Evolutionary conservation across 169 alveolate species (phyloP).

Genomic region (Plasmodium billcollinsi): DNA sequence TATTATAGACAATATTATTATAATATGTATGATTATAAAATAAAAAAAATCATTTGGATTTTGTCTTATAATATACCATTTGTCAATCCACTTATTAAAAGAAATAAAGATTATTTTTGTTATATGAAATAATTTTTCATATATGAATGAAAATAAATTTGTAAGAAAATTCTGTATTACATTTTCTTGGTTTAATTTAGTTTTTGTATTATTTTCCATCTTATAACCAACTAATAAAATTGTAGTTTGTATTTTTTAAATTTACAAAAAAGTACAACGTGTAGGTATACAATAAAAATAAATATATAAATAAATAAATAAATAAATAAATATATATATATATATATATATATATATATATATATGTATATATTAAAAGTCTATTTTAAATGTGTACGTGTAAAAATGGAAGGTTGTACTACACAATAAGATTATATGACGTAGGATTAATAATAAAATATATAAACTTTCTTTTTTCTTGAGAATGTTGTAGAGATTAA

Average conservation of each 20-base stretch:
- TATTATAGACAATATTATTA: constrained; percentile 8
- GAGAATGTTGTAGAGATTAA: background rate
- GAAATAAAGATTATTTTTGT: background rate
- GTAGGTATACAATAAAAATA: too few relatives aligned
- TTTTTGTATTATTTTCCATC: constrained; percentile 18
- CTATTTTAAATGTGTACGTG: too few relatives aligned
- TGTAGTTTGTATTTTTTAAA: too few relatives aligned
- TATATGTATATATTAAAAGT: too few relatives aligned
- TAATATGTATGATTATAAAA: constrained; percentile 1
- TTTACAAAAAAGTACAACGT: too few relatives aligned
- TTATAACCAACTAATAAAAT: background rate
- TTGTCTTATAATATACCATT: background rate
- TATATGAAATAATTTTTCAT: constrained; percentile 17
- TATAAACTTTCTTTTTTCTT: background rate
- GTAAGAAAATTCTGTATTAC: constrained; percentile 9
- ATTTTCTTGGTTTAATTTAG: background rate
- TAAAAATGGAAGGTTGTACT: too few relatives aligned
- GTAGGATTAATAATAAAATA: background rate
- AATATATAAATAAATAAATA: too few relatives aligned
- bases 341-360: too few relatives aligned
- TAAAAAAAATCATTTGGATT: background rate
- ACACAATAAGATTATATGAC: too few relatives aligned
- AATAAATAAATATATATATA: too few relatives aligned
- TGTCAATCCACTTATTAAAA: background rate
- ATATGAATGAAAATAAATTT: constrained; percentile 10